Base-by-base conservation (phyloP, 2,329 filamentous ascomycete species). In the Alternaria arborescens region DNA sequence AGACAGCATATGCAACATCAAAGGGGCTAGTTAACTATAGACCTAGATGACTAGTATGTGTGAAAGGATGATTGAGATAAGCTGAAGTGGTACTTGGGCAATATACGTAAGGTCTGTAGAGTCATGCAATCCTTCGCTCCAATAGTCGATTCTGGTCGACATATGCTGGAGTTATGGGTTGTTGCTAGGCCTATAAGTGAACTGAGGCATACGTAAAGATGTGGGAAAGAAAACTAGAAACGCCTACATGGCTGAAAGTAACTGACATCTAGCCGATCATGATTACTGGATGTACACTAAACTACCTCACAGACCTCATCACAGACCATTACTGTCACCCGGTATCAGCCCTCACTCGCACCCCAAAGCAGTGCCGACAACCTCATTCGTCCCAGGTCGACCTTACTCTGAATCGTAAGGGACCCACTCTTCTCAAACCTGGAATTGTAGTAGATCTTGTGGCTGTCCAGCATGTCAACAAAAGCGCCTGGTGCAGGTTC, bases 191-290 rank as follows among this genome's bases (percentile, higher is more conserved):
- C 5, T 22, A 14, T 20, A 42, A 22, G 11, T 6, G 2, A 24
- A 4, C 6, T 5, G 5, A 14, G 11, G 12, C 5, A 18, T 24
- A 5, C 5, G 20, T 4, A 42, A 8, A 8, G 2, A 8, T 24
- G 5, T 16, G 0, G 8, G 16, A 3, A 3, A 12, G 8, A 4
- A 20, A 16, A 1, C 0, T 8, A 6, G 2, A 41, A 3, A 42
- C 0, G 11, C 0, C 40, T 24, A 24, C 20, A 8, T 24, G 6
- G 4, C 7, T 8, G 20, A 8, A 4, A 2, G 2, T 8, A 12
- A 16, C 5, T 42, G 3, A 2, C 20, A 7, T 16, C 8, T 3
- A 1, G 12, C 6, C 0, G 2, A 20, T 8, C 5, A 24, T 12
- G 4, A 42, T 5, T 8, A 4, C 20, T 16, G 1, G 5, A 42